Percentiles rank a stretch among this genome's conserved stretches.
Conservation (phyloP, 2,329 filamentous ascomycete species). For the Raffaelea albimanens region DNA sequence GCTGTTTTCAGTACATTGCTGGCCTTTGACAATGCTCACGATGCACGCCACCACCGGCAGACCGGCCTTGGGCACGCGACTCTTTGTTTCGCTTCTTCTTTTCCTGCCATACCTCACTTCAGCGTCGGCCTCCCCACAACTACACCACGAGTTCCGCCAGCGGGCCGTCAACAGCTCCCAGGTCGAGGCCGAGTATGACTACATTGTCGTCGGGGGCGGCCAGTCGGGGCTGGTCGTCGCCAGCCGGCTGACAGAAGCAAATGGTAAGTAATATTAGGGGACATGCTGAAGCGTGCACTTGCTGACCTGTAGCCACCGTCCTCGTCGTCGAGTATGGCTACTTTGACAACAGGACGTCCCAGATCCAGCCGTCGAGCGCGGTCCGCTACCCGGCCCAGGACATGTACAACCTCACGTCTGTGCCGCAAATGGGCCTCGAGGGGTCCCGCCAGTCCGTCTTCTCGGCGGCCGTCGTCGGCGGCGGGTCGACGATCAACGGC, state of each 20-base stretch:
- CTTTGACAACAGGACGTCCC: conserved; percentile 9
- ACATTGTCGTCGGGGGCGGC: conserved; percentile 40
- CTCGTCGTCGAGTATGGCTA: conserved; percentile 17
- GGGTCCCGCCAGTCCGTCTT: conserved; percentile 26
- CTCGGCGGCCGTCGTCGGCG: conserved; percentile 40
- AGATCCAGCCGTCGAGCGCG: background rate
- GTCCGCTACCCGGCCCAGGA: background rate
- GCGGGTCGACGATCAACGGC: conserved; percentile 49
- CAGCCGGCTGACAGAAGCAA: conserved; percentile 33
- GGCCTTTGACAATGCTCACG: no score
- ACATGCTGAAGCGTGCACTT: no score
- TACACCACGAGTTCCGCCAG: background rate
- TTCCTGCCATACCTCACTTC: no score
- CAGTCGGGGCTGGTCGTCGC: conserved; percentile 42
- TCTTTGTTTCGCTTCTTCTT: no score
- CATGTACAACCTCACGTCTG: conserved; percentile 6
- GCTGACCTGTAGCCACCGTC: conserved; percentile 10
- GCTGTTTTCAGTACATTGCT: no score
- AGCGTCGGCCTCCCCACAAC: no score
- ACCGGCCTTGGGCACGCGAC: no score
- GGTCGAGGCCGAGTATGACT: conserved; percentile 13
- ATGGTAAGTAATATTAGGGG: conserved; percentile 20
- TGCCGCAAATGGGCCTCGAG: conserved; percentile 23
- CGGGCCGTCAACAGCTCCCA: background rate
- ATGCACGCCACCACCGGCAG: no score